These are phyloP conservation scores for Zalaria sp. DNA, from an alignment of 2,329 filamentous ascomycete genomes.

Conservation along the genomic window DNA sequence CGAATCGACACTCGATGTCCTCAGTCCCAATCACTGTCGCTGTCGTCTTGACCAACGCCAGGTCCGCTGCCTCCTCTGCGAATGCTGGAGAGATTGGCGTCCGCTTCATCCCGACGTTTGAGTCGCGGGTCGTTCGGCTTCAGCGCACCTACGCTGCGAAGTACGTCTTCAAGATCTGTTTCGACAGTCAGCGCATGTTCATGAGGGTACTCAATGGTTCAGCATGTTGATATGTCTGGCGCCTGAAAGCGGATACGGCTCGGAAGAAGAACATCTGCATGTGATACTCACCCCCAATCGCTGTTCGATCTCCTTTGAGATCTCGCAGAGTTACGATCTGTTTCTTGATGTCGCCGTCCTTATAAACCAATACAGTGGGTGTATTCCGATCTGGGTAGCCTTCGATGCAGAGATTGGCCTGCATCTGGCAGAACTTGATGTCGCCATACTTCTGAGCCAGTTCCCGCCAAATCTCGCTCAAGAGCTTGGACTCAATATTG, in stretches of 20 bases:
- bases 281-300: conserved; percentile 46
- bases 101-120: conserved; percentile 44
- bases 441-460: conserved; percentile 78
- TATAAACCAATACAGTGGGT: conserved; percentile 85
- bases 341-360: conserved; percentile 79
- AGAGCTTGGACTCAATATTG: conserved; percentile 71
- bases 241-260: too few relatives aligned
- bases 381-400: conserved; percentile 92
- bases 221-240: background rate
- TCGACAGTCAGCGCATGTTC: background rate
- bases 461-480: conserved; percentile 76
- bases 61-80: conserved; percentile 31
- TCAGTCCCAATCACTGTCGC: conserved; percentile 51
- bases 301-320: conserved; percentile 57
- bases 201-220: background rate
- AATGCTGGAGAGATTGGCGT: conserved; percentile 39
- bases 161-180: conserved; percentile 59
- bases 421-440: conserved; percentile 95
- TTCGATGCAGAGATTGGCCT: conserved; percentile 84
- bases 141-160: conserved; percentile 72
- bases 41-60: conserved; percentile 23
- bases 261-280: conserved; percentile 57
- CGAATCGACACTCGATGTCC: background rate
- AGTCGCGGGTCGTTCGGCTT: conserved; percentile 67
- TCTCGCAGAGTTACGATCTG: conserved; percentile 84